phyloP scores from a whole-genome alignment of 2,329 filamentous ascomycete genomes.

The Cladosporium sp. region DNA sequence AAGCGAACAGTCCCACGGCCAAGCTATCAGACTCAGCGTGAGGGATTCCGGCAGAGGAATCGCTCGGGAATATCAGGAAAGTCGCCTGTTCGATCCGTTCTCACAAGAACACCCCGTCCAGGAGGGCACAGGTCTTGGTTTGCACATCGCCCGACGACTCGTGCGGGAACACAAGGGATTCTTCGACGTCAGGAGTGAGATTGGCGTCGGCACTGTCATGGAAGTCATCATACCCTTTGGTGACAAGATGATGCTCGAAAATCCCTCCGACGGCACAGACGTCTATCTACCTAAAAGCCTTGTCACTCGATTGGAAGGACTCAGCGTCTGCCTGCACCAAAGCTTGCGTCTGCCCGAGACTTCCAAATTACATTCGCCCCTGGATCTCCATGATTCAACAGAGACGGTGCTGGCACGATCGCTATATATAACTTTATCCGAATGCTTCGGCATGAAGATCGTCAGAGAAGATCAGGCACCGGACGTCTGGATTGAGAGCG shows the following conservation, averaged over 20 bases:
- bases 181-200: constrained; percentile 38
- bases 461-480: background rate
- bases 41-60: background rate
- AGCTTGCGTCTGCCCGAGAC: too few species aligned
- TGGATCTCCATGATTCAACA: background rate
- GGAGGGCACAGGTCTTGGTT: constrained; percentile 57
- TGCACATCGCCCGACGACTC: constrained; percentile 57
- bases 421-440: background rate
- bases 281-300: background rate
- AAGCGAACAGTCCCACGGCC: background rate
- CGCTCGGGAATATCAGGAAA: background rate
- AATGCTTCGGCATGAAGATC: background rate
- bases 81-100: constrained; percentile 55
- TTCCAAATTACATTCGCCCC: too few species aligned
- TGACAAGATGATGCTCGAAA: background rate
- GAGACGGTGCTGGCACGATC: background rate
- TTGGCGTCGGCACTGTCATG: constrained; percentile 19
- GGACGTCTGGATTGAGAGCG: background rate
- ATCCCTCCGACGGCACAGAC: background rate
- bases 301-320: background rate
- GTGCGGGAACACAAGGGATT: constrained; percentile 54
- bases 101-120: constrained; percentile 57
- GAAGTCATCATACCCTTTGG: constrained; percentile 13
- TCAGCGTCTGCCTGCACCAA: background rate
- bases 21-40: background rate